Conservation (phyloP, 805 yeast genomes). For the Monosporozyma yasuniensis region DNA sequence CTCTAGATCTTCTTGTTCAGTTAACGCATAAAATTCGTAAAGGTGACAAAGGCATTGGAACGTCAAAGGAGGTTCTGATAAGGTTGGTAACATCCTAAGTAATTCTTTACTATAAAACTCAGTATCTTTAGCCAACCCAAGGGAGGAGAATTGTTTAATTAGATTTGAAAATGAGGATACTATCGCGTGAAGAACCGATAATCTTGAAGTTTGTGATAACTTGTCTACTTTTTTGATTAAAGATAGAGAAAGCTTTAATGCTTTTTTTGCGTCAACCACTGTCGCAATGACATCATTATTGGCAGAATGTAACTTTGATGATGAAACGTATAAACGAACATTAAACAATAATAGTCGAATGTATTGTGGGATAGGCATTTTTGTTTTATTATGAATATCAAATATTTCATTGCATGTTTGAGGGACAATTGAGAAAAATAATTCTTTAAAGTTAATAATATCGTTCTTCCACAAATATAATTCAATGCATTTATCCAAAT, state of each 20-base stretch:
- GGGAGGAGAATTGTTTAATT: constrained; percentile 34
- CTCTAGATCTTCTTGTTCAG: constrained; percentile 11
- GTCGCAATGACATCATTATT: constrained; percentile 15
- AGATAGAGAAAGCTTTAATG: constrained; percentile 46
- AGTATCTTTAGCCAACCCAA: constrained; percentile 54
- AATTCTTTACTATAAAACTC: constrained; percentile 47
- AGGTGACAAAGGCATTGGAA: constrained; percentile 15
- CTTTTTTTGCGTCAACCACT: constrained; percentile 36
- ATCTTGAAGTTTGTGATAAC: constrained; percentile 26
- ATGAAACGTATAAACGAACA: constrained; percentile 12
- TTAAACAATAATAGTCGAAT: constrained; percentile 26
- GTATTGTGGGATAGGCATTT: constrained; percentile 16
- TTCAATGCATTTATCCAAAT: constrained; percentile 6
- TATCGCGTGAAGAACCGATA: constrained; percentile 32
- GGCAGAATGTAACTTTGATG: constrained; percentile 16
- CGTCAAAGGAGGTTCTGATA: constrained; percentile 22
- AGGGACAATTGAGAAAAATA: constrained; percentile 15
- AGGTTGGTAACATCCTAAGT: constrained; percentile 29
- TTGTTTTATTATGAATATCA: constrained; percentile 18
- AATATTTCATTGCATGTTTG: constrained; percentile 13
- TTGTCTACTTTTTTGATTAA: constrained; percentile 35
- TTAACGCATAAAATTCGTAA: constrained; percentile 16
- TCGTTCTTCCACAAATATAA: constrained; percentile 11
- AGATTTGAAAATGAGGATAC: constrained; percentile 34
- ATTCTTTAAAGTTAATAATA: constrained; percentile 8